Evolutionary conservation across 768 basidiomycete genomes (phyloP), one percentile per base, ranked within the genome.

Genomic region (Lentinula detonsa): DNA sequence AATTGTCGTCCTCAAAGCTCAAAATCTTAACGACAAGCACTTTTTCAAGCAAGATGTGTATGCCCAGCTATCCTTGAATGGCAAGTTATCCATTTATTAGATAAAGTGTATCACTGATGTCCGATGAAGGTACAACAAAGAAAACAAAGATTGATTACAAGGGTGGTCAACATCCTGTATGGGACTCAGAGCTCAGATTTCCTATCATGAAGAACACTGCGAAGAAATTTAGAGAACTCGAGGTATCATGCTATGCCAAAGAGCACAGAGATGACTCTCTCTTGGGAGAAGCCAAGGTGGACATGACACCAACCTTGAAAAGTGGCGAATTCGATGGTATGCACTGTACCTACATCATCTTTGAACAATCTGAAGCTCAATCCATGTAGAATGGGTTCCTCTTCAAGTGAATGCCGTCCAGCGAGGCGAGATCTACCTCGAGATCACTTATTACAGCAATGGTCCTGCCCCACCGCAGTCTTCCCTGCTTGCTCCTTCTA

Each of bases 11-110:
- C 82, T 95, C 65, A 93, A 95, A 73, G 93, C 90, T 4, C 82
- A 82, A 63, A 88, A 96, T 68, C 79, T 96, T 21, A 82, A 82
- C 62, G 89, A 95, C 75, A 89, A 87, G 56, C 90, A 90, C 65
- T 85, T 97, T 69, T 88, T 90, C 72, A 98, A 97, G 72, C 94
- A 96, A 69, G 91, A 95, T 72, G 93, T 90, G 1, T 96, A 87
- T 70, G 87, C 86, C 3, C 81, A 88, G 64, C 78, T 85, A 5
- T 75, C 77, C 2, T 73, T 95, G 21, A 81, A 81, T 65, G 81
- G 81, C 45, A 23, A 11, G 34, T 11, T 35, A 23, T 23, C 7
- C 1, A 21, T 23, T 31, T 40, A 5, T 9, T 23, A 40, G 35
- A 59, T 35, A 16, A 5, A 28, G 42, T 35, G 40, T 21, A 57